Evolutionary conservation across 345 rosid genomes (phyloP).

Genomic region (Melaleuca quinquenervia): DNA sequence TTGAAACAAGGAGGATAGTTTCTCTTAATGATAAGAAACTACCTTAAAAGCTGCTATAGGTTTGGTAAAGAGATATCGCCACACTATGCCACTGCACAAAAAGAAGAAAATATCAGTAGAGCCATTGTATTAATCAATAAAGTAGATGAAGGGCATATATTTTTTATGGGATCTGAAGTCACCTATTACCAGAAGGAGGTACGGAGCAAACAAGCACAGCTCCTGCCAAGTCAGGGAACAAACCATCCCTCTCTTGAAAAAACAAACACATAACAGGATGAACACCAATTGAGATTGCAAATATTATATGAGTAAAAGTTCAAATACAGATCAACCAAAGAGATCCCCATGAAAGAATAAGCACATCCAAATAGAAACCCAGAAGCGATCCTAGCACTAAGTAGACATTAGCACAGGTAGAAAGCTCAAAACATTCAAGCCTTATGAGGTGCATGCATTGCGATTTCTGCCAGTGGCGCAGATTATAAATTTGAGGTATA

Average conservation of each 20-base stretch:
- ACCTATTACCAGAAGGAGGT: conserved; percentile 96
- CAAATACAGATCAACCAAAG: background rate
- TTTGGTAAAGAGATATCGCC: conserved; percentile 84
- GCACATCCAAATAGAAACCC: background rate
- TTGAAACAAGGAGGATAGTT: background rate
- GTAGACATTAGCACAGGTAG: background rate
- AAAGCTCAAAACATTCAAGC: background rate
- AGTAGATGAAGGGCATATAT: background rate
- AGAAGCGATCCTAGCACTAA: background rate
- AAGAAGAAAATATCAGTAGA: background rate
- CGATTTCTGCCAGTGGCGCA: background rate
- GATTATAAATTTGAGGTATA: background rate
- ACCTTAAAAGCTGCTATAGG: conserved; percentile 89
- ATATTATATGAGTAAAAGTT: background rate
- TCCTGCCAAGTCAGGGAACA: conserved; percentile 54
- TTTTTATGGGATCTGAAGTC: conserved; percentile 8
- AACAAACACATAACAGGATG: background rate
- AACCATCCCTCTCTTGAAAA: conserved; percentile 18
- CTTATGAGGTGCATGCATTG: background rate
- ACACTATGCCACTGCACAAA: conserved; percentile 57
- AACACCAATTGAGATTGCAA: background rate
- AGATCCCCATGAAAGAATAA: background rate
- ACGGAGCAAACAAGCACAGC: conserved; percentile 78
- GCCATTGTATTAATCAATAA: background rate
- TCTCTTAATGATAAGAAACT: background rate